Base-by-base conservation (phyloP, 495 filamentous ascomycete genomes). In the Halenospora varia region DNA sequence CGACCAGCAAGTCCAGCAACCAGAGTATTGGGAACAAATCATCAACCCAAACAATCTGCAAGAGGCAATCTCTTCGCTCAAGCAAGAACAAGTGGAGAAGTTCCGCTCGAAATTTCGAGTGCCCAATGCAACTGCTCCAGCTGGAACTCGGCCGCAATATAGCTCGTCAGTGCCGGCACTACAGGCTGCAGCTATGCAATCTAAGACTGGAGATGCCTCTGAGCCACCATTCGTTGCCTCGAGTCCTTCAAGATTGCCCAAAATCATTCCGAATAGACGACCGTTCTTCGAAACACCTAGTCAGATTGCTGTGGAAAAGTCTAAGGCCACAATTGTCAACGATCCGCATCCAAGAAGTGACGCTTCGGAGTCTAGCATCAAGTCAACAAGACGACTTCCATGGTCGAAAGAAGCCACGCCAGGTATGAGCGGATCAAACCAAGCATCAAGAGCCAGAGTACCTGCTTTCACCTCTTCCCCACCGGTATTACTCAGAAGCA, bases 41-140 rank as follows among this genome's bases (percentile, higher is more conserved):
- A 56, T 81, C 8, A 75, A 62, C 0, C 70, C 62, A 20, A 47
- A 60, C 20, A 79, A 75, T 44, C 50, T 82, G 3, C 40, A 68
- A 25, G 61, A 61, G 2, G 63, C 61, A 15, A 8, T 66, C 1
- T 10, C 25, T 13, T 46, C 59, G 15, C 54, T 63, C 15, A 44
- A 65, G 45, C 23, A 56, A 19, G 41, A 50, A 19, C 8, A 56
- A 24, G 45, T 51, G 11, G 20, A 44, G 11, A 23, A 47, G n/a
- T 25, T 39, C 25, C 41, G 59, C 10, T 11, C 2, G 49, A 4
- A 35, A 22, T 52, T 52, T 20, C 6, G 24, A 3, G 13, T 1
- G 29, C 45, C 29, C 22, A 29, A 20, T 50, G 10, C 17, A 6
- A 18, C 39, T 15, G 26, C 45, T 20, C 42, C 42, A 6, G 4